Conservation (phyloP, 2,329 filamentous ascomycete genomes). For the Trichoderma koningii region DNA sequence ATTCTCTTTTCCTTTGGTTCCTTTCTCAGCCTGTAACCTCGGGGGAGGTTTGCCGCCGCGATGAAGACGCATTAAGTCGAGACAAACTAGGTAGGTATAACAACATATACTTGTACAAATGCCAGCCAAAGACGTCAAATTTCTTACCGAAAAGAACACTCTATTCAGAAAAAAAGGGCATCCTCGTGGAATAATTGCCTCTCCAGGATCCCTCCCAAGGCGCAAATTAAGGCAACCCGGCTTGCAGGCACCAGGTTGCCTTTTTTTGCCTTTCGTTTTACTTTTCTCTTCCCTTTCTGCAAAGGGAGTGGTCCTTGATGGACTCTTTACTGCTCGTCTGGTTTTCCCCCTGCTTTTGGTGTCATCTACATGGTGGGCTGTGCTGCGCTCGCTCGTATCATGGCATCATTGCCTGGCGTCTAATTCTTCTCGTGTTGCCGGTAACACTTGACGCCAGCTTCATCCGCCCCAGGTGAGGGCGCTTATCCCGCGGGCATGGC, state of each 20-base stretch:
- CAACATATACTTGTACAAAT: background rate
- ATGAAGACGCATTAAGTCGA: no score
- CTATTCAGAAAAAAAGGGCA: background rate
- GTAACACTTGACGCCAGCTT: constrained; percentile 1
- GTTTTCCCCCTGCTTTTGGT: background rate
- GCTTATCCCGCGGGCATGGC: constrained; percentile 16
- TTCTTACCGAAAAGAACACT: constrained; percentile 1
- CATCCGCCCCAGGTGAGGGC: background rate
- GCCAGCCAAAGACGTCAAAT: constrained; percentile 11
- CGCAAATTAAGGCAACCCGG: background rate
- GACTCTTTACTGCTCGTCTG: background rate
- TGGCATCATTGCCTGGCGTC: background rate
- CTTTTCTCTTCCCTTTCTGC: background rate
- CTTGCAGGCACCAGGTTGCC: constrained; percentile 9
- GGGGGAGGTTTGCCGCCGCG: no score
- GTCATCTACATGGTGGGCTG: background rate
- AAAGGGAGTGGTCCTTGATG: background rate
- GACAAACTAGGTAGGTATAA: no score
- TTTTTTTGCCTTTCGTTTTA: background rate
- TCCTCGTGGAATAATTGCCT: background rate
- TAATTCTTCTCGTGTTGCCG: constrained; percentile 6
- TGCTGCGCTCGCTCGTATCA: background rate
- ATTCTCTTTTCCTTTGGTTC: no score
- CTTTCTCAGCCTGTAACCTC: background rate
- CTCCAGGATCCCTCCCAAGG: background rate